These are phyloP conservation scores for Collybia nuda DNA, from an alignment of 768 basidiomycete species.

Conservation along the genomic window DNA sequence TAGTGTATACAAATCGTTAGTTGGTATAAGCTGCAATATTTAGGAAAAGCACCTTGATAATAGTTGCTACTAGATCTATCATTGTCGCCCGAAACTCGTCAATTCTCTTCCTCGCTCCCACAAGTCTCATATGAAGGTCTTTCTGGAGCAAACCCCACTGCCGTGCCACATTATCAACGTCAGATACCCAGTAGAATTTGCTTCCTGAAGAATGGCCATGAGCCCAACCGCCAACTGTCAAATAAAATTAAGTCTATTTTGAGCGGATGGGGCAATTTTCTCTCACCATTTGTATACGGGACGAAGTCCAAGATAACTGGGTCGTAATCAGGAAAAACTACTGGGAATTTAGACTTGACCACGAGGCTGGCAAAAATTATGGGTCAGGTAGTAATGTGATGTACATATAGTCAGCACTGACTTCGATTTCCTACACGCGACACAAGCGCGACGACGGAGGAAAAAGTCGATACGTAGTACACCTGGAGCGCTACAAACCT, in stretches of 20 bases:
- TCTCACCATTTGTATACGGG: slow-evolving; percentile 28
- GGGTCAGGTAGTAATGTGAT: background rate
- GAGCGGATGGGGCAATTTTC: too few relatives aligned
- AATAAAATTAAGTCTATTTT: too few relatives aligned
- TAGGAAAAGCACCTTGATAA: slow-evolving; percentile 10
- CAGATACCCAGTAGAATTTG: slow-evolving; percentile 32
- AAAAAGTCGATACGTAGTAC: slow-evolving; percentile 21
- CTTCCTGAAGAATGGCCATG: slow-evolving; percentile 22
- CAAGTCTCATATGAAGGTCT: slow-evolving; percentile 16
- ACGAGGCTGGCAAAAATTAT: slow-evolving; percentile 20
- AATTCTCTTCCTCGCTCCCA: slow-evolving; percentile 23
- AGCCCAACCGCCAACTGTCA: slow-evolving; percentile 26
- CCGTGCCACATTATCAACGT: slow-evolving; percentile 22
- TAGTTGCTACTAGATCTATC: slow-evolving; percentile 8
- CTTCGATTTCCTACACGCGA: slow-evolving; percentile 23
- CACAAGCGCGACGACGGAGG: slow-evolving; percentile 24
- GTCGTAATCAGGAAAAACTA: slow-evolving; percentile 25
- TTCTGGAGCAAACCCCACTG: slow-evolving; percentile 14
- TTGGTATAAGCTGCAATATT: background rate
- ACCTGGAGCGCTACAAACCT: slow-evolving; percentile 18
- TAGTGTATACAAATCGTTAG: background rate
- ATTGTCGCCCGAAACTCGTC: slow-evolving; percentile 21
- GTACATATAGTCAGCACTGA: slow-evolving; percentile 8
- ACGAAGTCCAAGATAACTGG: slow-evolving; percentile 23
- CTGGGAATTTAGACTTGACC: slow-evolving; percentile 18